phyloP scores from a whole-genome alignment of 129 eudicot species.

The Pulicaria dysenterica region DNA sequence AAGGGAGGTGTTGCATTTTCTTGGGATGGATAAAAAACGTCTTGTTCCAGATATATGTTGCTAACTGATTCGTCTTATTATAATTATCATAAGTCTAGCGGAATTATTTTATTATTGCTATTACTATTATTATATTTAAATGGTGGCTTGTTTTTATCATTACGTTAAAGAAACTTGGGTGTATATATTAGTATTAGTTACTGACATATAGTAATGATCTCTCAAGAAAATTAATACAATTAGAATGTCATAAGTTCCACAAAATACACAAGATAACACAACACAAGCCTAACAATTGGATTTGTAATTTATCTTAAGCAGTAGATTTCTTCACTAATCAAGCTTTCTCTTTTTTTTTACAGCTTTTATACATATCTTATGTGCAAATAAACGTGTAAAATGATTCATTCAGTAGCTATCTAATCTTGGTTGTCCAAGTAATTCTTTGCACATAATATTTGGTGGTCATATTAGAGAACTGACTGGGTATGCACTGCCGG shows the following conservation, averaged over 20 bases:
- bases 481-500: neutral
- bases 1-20: too few relatives aligned
- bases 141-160: neutral
- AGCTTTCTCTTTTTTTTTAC: neutral
- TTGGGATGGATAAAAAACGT: too few relatives aligned
- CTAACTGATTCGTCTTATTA: too few relatives aligned
- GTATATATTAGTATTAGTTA: neutral
- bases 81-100: too few relatives aligned
- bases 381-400: neutral
- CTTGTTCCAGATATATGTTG: too few relatives aligned
- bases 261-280: neutral
- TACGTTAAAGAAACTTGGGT: slow-evolving; percentile 4
- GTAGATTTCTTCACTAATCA: neutral
- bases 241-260: neutral
- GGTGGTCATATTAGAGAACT: slow-evolving; percentile 13
- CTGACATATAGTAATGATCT: neutral
- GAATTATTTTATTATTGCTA: neutral
- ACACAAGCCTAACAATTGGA: neutral
- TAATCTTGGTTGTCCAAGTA: neutral
- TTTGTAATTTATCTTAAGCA: neutral
- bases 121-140: neutral
- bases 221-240: neutral
- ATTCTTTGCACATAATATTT: neutral
- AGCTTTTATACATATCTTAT: neutral
- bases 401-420: slow-evolving; percentile 11